phyloP scores from a whole-genome alignment of 192 early-diverging fungal species.

The Gaertneriomyces sp. region DNA sequence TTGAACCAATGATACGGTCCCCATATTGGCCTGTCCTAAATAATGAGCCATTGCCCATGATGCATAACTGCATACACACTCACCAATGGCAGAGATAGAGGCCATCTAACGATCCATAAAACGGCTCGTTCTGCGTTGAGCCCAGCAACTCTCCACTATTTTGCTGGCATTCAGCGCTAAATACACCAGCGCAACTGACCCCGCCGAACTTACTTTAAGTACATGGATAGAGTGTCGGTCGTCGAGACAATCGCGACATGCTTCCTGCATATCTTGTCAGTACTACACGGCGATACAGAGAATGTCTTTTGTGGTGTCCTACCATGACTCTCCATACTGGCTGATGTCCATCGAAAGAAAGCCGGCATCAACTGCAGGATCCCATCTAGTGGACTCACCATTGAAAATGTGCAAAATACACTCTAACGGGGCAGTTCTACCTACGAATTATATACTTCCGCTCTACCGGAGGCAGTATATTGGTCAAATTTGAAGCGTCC shows the following conservation, averaged over 20 bases:
- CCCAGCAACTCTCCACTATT: constrained; percentile 5
- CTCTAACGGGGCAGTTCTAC: too few relatives aligned
- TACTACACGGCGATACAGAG: too few relatives aligned
- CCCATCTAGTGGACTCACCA: not conserved
- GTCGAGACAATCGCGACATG: constrained; percentile 14
- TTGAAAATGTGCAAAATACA: too few relatives aligned
- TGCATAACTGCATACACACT: too few relatives aligned
- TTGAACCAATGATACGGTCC: constrained; percentile 1
- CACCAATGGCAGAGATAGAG: not conserved
- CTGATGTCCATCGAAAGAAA: constrained; percentile 6
- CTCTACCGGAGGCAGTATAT: not conserved
- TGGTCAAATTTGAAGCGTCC: constrained; percentile 15
- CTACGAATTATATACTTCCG: constrained; percentile 14
- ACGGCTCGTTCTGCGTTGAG: not conserved
- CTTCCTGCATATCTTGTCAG: not conserved
- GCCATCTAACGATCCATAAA: constrained; percentile 11
- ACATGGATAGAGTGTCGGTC: not conserved
- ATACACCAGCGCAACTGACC: too few relatives aligned
- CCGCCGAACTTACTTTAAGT: not conserved
- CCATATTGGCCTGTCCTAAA: constrained; percentile 8
- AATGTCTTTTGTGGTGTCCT: too few relatives aligned
- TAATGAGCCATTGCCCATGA: too few relatives aligned
- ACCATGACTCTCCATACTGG: constrained; percentile 6
- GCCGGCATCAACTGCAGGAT: not conserved
- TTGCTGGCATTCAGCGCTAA: too few relatives aligned